These are phyloP conservation scores for Mitragyna speciosa DNA, from an alignment of 257 asterid species.

Conservation along the genomic window DNA sequence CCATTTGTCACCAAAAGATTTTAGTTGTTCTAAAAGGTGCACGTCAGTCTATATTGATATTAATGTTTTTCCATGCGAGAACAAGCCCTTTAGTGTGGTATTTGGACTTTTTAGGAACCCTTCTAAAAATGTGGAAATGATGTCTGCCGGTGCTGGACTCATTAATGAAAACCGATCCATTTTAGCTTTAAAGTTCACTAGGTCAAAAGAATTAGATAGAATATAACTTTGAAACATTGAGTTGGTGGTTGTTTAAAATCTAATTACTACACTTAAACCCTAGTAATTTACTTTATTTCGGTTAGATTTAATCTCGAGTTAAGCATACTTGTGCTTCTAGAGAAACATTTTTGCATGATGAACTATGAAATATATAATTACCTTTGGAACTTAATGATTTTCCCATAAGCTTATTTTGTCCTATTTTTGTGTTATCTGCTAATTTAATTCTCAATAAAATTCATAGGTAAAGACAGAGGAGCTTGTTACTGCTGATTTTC, in stretches of 20 bases:
- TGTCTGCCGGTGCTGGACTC: background rate
- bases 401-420: background rate
- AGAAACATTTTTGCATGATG: background rate
- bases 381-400: background rate
- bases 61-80: background rate
- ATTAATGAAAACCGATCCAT: too few relatives aligned
- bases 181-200: too few relatives aligned
- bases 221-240: too few relatives aligned
- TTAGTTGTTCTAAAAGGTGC: background rate
- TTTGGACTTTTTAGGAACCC: background rate
- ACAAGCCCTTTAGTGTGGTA: background rate
- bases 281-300: too few relatives aligned
- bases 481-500: slow-evolving; percentile 54
- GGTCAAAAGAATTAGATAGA: background rate
- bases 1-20: background rate
- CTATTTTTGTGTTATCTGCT: background rate
- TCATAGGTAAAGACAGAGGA: slow-evolving; percentile 57
- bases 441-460: background rate
- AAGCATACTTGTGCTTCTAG: background rate
- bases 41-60: background rate
- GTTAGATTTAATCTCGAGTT: too few relatives aligned
- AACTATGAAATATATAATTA: too few relatives aligned
- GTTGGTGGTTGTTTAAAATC: too few relatives aligned
- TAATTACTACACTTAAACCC: background rate
- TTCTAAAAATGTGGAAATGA: background rate